A percentile compares a stretch with the other conserved stretches of the same genome.
phyloP scores from a whole-genome alignment of 2,329 filamentous ascomycete genomes.

The Pseudocercospora vitis region DNA sequence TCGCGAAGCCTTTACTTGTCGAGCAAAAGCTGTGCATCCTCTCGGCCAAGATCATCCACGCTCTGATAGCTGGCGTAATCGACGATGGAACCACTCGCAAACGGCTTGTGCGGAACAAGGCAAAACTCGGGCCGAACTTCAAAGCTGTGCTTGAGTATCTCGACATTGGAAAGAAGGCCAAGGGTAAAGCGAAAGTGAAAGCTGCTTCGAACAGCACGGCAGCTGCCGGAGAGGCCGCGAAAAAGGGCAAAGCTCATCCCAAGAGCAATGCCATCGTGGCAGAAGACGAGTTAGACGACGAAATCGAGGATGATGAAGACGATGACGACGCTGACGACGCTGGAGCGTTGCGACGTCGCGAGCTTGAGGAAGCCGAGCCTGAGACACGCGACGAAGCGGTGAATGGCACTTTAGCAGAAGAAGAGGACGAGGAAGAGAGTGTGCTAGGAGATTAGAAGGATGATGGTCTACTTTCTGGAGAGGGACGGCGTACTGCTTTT shows the following conservation, averaged over 20 bases:
- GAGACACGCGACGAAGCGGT: conserved; percentile 37
- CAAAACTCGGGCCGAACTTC: conserved; percentile 79
- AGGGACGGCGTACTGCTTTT: conserved; percentile 1
- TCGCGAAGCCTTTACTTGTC: conserved; percentile 61
- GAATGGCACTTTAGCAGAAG: conserved; percentile 33
- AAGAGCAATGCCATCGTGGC: conserved; percentile 46
- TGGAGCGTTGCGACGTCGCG: background rate
- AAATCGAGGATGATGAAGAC: conserved; percentile 46
- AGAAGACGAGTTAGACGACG: conserved; percentile 43
- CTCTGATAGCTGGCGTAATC: conserved; percentile 71
- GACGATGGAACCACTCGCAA: conserved; percentile 67
- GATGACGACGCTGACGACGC: conserved; percentile 33
- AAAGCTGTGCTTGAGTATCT: conserved; percentile 79
- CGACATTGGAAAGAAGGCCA: conserved; percentile 61
- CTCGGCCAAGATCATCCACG: conserved; percentile 79
- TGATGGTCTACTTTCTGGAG: too few relatives aligned
- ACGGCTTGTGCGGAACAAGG: conserved; percentile 75
- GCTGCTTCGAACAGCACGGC: conserved; percentile 33
- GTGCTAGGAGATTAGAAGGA: conserved; percentile 41
- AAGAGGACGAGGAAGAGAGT: conserved; percentile 45
- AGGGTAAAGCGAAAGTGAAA: conserved; percentile 45
- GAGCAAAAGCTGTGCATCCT: conserved; percentile 86
- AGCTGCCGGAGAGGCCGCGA: conserved; percentile 40
- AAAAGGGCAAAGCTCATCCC: conserved; percentile 41
- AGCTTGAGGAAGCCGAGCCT: conserved; percentile 11